These are phyloP conservation scores for Pseudogymnoascus sp. DNA, from an alignment of 2,329 filamentous ascomycete species.

Conservation along the genomic window DNA sequence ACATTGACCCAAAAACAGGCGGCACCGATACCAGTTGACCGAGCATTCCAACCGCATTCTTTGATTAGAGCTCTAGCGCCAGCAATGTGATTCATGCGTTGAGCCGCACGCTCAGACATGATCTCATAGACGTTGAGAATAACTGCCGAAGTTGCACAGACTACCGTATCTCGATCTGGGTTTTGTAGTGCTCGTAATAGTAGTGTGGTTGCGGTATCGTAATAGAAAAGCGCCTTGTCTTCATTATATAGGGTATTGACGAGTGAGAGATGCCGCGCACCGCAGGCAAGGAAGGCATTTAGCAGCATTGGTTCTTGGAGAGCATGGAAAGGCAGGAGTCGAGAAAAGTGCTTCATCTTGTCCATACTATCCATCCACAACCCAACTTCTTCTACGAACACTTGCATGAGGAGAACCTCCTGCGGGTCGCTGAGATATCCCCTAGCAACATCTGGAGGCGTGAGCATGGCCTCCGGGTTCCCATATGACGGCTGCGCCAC, in stretches of 20 bases:
- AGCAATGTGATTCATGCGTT: conserved; percentile 83
- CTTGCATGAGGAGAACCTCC: conserved; percentile 82
- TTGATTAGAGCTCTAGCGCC: conserved; percentile 79
- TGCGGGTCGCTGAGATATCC: conserved; percentile 66
- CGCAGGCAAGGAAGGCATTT: conserved; percentile 82
- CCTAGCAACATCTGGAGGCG: conserved; percentile 37
- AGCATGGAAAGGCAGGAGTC: conserved; percentile 73
- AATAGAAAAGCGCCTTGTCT: conserved; percentile 73
- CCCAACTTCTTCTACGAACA: conserved; percentile 83
- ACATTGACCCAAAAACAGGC: conserved; percentile 95
- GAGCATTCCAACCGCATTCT: conserved; percentile 82
- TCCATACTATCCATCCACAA: conserved; percentile 94
- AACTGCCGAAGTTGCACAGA: conserved; percentile 81
- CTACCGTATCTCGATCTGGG: conserved; percentile 71
- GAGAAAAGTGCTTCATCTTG: conserved; percentile 75
- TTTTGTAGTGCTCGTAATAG: conserved; percentile 72
- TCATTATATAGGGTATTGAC: conserved; percentile 60
- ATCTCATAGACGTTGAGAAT: conserved; percentile 89
- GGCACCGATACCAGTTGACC: conserved; percentile 66
- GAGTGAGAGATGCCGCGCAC: conserved; percentile 69
- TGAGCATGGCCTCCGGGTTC: conserved; percentile 25
- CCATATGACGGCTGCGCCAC: conserved; percentile 32
- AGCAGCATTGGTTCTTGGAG: conserved; percentile 79
- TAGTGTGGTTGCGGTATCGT: conserved; percentile 74
- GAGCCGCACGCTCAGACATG: conserved; percentile 72